Evolutionary conservation across 257 asterid species (phyloP).

Genomic region (Datura wrightii): DNA sequence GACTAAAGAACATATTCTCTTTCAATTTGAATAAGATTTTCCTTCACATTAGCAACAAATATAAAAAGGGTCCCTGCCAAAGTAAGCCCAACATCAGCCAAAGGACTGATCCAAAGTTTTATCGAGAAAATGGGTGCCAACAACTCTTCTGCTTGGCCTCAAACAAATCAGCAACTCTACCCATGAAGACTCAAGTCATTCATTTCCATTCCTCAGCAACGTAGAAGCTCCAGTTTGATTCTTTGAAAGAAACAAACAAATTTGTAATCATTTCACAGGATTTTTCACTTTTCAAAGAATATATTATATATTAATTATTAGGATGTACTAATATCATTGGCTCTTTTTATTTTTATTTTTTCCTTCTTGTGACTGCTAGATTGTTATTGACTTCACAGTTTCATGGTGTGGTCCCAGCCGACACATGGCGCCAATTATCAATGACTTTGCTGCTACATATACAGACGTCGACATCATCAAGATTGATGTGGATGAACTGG

Average conservation of each 20-base stretch:
- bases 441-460: slow-evolving; percentile 41
- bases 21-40: slow-evolving; percentile 20
- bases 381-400: slow-evolving; percentile 49
- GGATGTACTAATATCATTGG: neutral
- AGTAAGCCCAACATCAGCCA: neutral
- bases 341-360: neutral
- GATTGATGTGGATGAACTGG: slow-evolving; percentile 49
- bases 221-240: slow-evolving; percentile 37
- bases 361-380: slow-evolving; percentile 28
- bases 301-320: neutral
- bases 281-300: neutral
- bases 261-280: slow-evolving; percentile 35
- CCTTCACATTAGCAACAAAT: neutral
- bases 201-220: slow-evolving; percentile 17
- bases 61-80: neutral
- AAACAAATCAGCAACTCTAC: slow-evolving; percentile 16
- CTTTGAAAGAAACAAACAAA: slow-evolving; percentile 46
- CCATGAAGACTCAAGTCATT: slow-evolving; percentile 30
- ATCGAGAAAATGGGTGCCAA: slow-evolving; percentile 22
- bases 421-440: slow-evolving; percentile 42
- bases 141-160: slow-evolving; percentile 28
- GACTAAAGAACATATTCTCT: neutral
- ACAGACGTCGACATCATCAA: slow-evolving; percentile 45
- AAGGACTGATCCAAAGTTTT: neutral
- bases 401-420: slow-evolving; percentile 51